These are phyloP conservation scores for Calocybe gangraenosa DNA, from an alignment of 768 basidiomycete genomes.

Conservation along the genomic window DNA sequence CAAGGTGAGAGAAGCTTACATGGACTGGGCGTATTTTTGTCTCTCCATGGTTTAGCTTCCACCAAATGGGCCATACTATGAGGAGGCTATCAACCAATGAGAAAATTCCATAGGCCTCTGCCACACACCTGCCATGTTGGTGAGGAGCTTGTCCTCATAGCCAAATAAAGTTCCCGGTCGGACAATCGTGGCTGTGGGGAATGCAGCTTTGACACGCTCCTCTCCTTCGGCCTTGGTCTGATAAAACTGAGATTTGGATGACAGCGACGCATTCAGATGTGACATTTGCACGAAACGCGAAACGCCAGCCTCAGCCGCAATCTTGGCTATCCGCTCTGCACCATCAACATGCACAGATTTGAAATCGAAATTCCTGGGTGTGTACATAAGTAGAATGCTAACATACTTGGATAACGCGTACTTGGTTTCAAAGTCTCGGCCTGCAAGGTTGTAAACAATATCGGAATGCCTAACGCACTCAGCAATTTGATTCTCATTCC, in stretches of 20 bases:
- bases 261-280: slow-evolving; percentile 82
- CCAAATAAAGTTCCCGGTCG: slow-evolving; percentile 86
- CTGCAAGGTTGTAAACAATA: slow-evolving; percentile 93
- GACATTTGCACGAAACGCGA: slow-evolving; percentile 90
- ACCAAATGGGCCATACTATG: slow-evolving; percentile 87
- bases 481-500: slow-evolving; percentile 85
- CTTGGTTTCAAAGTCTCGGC: slow-evolving; percentile 96
- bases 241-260: slow-evolving; percentile 82
- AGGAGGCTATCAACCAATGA: slow-evolving; percentile 10
- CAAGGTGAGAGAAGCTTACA: slow-evolving; percentile 43
- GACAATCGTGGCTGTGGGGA: slow-evolving; percentile 84
- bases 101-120: slow-evolving; percentile 6
- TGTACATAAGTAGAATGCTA: slow-evolving; percentile 4
- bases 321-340: slow-evolving; percentile 80
- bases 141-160: slow-evolving; percentile 92
- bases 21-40: slow-evolving; percentile 91
- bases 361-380: slow-evolving; percentile 80
- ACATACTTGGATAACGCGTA: slow-evolving; percentile 28
- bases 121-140: slow-evolving; percentile 82
- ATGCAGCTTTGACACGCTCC: slow-evolving; percentile 75
- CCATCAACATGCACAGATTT: slow-evolving; percentile 78
- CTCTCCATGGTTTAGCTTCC: slow-evolving; percentile 86
- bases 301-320: slow-evolving; percentile 75
- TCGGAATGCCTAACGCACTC: slow-evolving; percentile 95
- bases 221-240: slow-evolving; percentile 89